Percentiles rank a stretch among this genome's conserved stretches.
Conservation (phyloP, 805 yeast species). For the Scheffersomyces stipitis region DNA sequence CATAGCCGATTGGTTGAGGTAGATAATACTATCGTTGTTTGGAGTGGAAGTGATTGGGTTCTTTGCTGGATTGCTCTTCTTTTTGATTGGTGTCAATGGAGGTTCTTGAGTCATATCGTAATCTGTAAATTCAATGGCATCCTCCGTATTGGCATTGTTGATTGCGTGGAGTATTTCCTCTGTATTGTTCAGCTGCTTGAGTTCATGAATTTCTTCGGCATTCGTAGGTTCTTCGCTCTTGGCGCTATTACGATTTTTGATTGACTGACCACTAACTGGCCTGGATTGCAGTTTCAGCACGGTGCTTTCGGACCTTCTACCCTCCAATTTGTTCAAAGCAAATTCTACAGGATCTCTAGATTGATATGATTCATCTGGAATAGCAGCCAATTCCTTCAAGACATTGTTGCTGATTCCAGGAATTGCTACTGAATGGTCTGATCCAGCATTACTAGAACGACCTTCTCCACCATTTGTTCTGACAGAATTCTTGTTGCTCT, state of each 20-base stretch:
- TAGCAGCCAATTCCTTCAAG: constrained; percentile 65
- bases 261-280: not conserved
- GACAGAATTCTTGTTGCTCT: constrained; percentile 16
- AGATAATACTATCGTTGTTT: constrained; percentile 7
- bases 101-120: constrained; percentile 18
- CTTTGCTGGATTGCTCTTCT: constrained; percentile 6
- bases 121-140: constrained; percentile 25
- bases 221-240: not conserved
- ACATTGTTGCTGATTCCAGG: constrained; percentile 48
- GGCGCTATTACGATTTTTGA: not conserved
- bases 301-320: constrained; percentile 48
- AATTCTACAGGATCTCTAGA: constrained; percentile 70
- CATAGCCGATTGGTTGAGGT: constrained; percentile 3
- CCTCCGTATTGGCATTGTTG: constrained; percentile 40
- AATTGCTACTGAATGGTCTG: constrained; percentile 44
- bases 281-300: not conserved
- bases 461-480: constrained; percentile 5
- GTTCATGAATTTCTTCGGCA: constrained; percentile 1
- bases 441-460: constrained; percentile 9
- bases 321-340: constrained; percentile 79
- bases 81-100: constrained; percentile 33
- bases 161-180: constrained; percentile 40
- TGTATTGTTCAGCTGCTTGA: constrained; percentile 18
- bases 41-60: constrained; percentile 13
- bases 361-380: constrained; percentile 72